phyloP scores from a whole-genome alignment of 1,139 yeast genomes.

The Debaryomycetaceae sp. region DNA sequence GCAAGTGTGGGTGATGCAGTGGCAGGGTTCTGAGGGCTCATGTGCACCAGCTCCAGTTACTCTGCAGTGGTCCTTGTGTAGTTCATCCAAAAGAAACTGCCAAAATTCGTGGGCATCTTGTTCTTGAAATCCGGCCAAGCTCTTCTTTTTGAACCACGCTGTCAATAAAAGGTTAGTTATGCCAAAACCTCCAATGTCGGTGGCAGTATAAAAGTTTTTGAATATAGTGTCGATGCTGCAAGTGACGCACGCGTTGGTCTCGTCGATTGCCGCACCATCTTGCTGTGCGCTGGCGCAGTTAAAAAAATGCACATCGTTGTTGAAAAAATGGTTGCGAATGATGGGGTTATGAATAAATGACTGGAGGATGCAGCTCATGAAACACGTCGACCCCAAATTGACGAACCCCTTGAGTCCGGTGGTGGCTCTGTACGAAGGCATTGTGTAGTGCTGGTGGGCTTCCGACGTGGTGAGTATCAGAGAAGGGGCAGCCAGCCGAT shows the following conservation, averaged over 20 bases:
- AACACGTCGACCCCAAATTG: slow-evolving; percentile 95
- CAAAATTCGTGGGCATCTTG: slow-evolving; percentile 98
- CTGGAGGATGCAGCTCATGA: slow-evolving; percentile 87
- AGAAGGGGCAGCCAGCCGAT: not conserved
- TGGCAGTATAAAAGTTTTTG: slow-evolving; percentile 55
- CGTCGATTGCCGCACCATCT: slow-evolving; percentile 27
- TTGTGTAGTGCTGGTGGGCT: slow-evolving; percentile 17
- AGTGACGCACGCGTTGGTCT: slow-evolving; percentile 59
- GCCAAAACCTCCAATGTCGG: slow-evolving; percentile 63
- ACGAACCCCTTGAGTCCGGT: slow-evolving; percentile 83
- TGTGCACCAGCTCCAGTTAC: slow-evolving; percentile 11
- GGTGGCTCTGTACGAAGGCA: slow-evolving; percentile 60
- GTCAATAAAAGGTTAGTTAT: slow-evolving; percentile 69
- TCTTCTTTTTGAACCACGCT: slow-evolving; percentile 78
- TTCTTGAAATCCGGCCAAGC: slow-evolving; percentile 90
- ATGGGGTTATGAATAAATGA: slow-evolving; percentile 85
- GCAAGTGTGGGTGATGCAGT: slow-evolving; percentile 76
- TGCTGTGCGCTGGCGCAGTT: slow-evolving; percentile 27
- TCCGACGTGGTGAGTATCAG: not conserved
- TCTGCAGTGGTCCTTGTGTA: slow-evolving; percentile 55
- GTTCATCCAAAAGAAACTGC: slow-evolving; percentile 82
- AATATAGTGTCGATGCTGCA: slow-evolving; percentile 82
- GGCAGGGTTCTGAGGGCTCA: slow-evolving; percentile 33
- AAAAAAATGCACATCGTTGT: slow-evolving; percentile 53
- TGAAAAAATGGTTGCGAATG: slow-evolving; percentile 68